Evolutionary conservation across 345 rosid species (phyloP).

Genomic region (Aethionema arabicum): DNA sequence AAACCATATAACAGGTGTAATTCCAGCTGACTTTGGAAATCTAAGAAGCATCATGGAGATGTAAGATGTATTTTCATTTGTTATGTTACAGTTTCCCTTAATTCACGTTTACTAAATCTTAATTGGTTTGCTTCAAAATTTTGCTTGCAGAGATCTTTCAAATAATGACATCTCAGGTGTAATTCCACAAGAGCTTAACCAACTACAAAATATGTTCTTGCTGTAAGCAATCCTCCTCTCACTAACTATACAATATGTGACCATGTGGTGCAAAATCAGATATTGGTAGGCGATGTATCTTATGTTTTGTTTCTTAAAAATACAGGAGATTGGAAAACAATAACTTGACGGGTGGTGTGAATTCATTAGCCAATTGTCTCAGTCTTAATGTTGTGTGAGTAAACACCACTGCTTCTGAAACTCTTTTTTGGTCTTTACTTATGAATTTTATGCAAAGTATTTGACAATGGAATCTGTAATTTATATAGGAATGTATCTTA

Average conservation of each 20-base stretch:
- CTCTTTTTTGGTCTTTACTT: constrained; percentile 5
- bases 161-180: constrained; percentile 72
- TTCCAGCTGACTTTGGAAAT: constrained; percentile 91
- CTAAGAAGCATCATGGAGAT: constrained; percentile 86
- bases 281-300: constrained; percentile 6
- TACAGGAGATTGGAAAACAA: constrained; percentile 81
- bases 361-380: constrained; percentile 62
- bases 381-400: constrained; percentile 73
- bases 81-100: background rate
- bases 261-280: background rate
- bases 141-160: constrained; percentile 76
- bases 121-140: constrained; percentile 11
- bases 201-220: constrained; percentile 63
- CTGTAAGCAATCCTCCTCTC: constrained; percentile 49
- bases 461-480: constrained; percentile 2
- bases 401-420: constrained; percentile 1
- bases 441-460: constrained; percentile 1
- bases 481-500: constrained; percentile 75
- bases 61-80: constrained; percentile 44
- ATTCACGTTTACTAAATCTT: constrained; percentile 21
- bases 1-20: constrained; percentile 60
- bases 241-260: background rate
- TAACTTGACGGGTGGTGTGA: constrained; percentile 78
- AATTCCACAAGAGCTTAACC: constrained; percentile 81
- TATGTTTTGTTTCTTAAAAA: constrained; percentile 13